Conservation (phyloP, 306 rosid genomes). For the Quercus aquifolioides region DNA sequence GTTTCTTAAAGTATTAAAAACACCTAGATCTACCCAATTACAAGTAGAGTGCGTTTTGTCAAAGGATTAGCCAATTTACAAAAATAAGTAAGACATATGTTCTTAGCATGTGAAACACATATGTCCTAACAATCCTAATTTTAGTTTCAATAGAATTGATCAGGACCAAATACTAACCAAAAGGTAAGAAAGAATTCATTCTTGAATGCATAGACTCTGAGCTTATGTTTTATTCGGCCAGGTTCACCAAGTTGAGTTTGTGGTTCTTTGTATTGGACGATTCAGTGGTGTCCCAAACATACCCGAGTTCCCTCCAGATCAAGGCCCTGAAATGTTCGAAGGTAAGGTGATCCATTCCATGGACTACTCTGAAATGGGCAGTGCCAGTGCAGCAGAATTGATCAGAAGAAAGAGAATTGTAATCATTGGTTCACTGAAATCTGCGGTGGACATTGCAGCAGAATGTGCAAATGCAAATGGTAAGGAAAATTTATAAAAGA, state of each 20-base stretch:
- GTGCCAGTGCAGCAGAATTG: slow-evolving; percentile 30
- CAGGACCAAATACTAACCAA: neutral
- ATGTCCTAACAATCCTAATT: too few species aligned
- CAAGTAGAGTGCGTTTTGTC: too few species aligned
- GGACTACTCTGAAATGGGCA: slow-evolving; percentile 45
- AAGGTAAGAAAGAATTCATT: neutral
- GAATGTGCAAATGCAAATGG: slow-evolving; percentile 56
- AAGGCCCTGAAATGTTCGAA: slow-evolving; percentile 49
- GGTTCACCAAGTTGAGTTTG: slow-evolving; percentile 51
- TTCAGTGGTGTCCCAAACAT: slow-evolving; percentile 51
- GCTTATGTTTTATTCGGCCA: slow-evolving; percentile 7
- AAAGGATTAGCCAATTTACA: too few species aligned
- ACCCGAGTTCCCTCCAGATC: slow-evolving; percentile 40
- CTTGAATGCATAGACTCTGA: neutral
- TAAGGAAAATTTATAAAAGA: neutral
- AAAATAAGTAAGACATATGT: too few species aligned
- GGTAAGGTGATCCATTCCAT: slow-evolving; percentile 56
- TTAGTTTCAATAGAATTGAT: neutral
- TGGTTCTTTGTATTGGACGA: slow-evolving; percentile 53
- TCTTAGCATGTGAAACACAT: too few species aligned
- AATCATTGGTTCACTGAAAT: slow-evolving; percentile 47
- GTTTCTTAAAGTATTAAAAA: too few species aligned
- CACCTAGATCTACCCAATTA: too few species aligned
- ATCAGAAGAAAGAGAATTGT: slow-evolving; percentile 37
- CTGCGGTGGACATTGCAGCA: slow-evolving; percentile 48